Percentiles rank a stretch among this genome's conserved stretches.
Conservation (phyloP, 2,329 filamentous ascomycete species). For the Xylariaceae sp. region DNA sequence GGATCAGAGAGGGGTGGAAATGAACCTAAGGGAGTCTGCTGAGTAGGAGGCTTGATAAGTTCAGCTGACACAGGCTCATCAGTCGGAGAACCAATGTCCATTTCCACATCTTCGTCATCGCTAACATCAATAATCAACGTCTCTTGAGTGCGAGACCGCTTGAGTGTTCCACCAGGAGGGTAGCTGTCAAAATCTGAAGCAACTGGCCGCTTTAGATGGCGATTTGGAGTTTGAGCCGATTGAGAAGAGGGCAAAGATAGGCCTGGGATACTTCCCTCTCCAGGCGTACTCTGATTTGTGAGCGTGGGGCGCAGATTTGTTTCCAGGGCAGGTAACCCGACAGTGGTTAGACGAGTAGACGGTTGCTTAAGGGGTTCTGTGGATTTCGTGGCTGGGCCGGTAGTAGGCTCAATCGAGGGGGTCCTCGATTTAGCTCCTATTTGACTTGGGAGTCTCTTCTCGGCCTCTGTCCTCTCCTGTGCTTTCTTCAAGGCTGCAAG, state of each 20-base stretch:
- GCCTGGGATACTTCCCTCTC: conserved; percentile 30
- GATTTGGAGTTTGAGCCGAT: conserved; percentile 30
- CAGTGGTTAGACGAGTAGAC: conserved; percentile 10
- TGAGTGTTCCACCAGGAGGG: conserved; percentile 44
- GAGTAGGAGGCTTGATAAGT: conserved; percentile 36
- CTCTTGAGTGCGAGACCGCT: conserved; percentile 57
- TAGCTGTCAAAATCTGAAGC: conserved; percentile 72
- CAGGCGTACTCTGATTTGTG: conserved; percentile 22
- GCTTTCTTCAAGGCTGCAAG: conserved; percentile 72
- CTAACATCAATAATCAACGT: conserved; percentile 82
- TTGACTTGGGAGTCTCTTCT: conserved; percentile 26
- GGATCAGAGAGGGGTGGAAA: conserved; percentile 49
- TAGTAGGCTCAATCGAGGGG: conserved; percentile 7
- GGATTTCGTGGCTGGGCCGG: neutral
- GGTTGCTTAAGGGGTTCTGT: conserved; percentile 6
- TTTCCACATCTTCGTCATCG: conserved; percentile 69
- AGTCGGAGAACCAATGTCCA: conserved; percentile 64
- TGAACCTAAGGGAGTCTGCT: conserved; percentile 46
- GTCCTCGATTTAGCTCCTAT: conserved; percentile 15
- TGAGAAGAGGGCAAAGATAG: conserved; percentile 28
- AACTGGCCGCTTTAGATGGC: conserved; percentile 59
- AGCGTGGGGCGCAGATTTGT: conserved; percentile 14
- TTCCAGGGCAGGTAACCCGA: conserved; percentile 4
- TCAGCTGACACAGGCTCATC: conserved; percentile 43
- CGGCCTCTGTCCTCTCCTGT: conserved; percentile 33